Evolutionary conservation across 1,284 basidiomycete species (phyloP), one percentile per base, ranked within the genome.

Genomic region (Rhodotorula glutinis): DNA sequence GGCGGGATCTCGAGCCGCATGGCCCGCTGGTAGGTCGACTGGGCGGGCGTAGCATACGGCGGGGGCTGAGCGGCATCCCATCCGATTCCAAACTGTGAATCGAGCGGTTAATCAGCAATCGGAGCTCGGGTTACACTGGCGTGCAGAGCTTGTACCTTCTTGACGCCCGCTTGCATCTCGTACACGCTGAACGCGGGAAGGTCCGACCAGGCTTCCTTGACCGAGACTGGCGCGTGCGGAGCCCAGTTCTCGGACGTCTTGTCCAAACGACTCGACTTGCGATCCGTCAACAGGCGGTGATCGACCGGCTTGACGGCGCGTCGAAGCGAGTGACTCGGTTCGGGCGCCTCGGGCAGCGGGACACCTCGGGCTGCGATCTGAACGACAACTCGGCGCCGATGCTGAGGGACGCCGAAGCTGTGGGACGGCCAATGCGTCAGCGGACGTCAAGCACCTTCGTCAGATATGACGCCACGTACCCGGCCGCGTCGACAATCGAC

Each of bases 391-490:
- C 65, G 52, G 11, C 53, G 53, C 11, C 65, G 56, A 13, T 43
- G 19, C 21, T 66, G 65, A 4, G 65, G 65, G 1, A 47, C 46
- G 14, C 65, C 65, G 47, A 43, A 66, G 3, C 65, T 66, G 29
- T n/a, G 29, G 40, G 40, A n/a, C 2, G 4, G 7, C 25, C n/a
- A 17, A 29, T 17, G 25, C 21, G 25, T 40, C 11, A 9, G 16
- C 47, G 21, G 46, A 4, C 23, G 5, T 23, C 2, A 47, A 9
- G 8, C 5, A 25, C 10, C 27, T 40, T 47, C 4, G 30, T 0
- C 21, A 30, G n/a, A 51, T 17, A 33, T 17, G 29, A 29, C 23
- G 27, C 21, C 5, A 51, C 63, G 23, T 7, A 60, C 63, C 33
- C 56, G 0, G 65, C 65, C 3, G 65, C 56, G 11, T 66, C 47